A percentile compares a stretch with the other conserved stretches of the same genome.
Evolutionary conservation across 2,329 filamentous ascomycete genomes (phyloP).

Genomic region (Leptosphaerulina australis): DNA sequence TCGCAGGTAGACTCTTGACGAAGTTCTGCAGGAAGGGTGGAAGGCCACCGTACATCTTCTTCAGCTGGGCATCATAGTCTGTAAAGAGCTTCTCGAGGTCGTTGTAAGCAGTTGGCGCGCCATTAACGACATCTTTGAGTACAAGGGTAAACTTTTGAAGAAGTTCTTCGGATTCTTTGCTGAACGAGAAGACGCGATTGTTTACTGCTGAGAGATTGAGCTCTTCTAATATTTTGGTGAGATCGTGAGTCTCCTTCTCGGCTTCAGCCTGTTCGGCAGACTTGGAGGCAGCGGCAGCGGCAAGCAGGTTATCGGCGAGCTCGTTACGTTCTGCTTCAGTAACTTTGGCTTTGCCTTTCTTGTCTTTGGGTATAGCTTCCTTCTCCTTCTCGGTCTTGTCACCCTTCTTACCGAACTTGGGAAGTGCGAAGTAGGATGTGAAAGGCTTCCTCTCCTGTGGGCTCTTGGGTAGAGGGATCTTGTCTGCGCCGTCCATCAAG

Average conservation of each 20-base stretch:
- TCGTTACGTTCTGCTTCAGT: conserved; percentile 48
- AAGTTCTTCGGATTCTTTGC: conserved; percentile 81
- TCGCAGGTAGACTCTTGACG: conserved; percentile 81
- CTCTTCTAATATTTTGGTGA: conserved; percentile 78
- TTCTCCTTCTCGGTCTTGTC: conserved; percentile 46
- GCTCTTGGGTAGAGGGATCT: conserved; percentile 58
- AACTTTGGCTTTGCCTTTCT: conserved; percentile 37
- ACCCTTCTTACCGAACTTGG: conserved; percentile 35
- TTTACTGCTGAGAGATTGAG: conserved; percentile 84
- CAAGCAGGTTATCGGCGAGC: conserved; percentile 42
- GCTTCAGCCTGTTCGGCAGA: conserved; percentile 45
- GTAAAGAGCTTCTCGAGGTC: conserved; percentile 77
- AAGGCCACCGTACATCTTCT: conserved; percentile 69
- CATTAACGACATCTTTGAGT: conserved; percentile 89
- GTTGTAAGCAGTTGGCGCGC: conserved; percentile 89
- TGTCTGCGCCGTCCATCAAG: conserved; percentile 54
- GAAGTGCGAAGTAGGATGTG: conserved; percentile 42
- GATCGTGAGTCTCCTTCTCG: conserved; percentile 70
- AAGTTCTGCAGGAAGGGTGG: conserved; percentile 83
- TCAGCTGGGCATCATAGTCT: conserved; percentile 67
- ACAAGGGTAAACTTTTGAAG: conserved; percentile 85
- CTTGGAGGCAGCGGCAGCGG: conserved; percentile 44
- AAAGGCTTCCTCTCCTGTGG: conserved; percentile 52
- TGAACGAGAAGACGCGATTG: conserved; percentile 83
- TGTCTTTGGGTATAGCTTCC: conserved; percentile 27